phyloP scores from a whole-genome alignment of 306 rosid species.

The Myrica gale region DNA sequence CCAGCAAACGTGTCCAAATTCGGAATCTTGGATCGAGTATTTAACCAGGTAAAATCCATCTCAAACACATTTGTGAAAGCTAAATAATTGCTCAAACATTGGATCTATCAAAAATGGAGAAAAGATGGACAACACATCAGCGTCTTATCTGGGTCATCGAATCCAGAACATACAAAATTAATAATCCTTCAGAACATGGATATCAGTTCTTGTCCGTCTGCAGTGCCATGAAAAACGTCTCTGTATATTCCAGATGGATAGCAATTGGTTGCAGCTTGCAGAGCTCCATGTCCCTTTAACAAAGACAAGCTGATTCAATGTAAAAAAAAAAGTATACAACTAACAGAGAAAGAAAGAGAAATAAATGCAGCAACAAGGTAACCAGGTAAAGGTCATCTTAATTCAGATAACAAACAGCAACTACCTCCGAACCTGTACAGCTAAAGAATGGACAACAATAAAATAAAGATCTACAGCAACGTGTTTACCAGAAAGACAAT shows the following conservation, averaged over 20 bases:
- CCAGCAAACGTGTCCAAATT: not conserved
- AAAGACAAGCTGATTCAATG: not conserved
- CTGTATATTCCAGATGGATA: slow-evolving; percentile 20
- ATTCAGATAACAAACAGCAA: not conserved
- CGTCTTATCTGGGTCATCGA: slow-evolving; percentile 28
- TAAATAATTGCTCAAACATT: slow-evolving; percentile 19
- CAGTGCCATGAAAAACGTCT: slow-evolving; percentile 5
- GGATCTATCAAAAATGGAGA: slow-evolving; percentile 12
- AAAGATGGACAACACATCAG: slow-evolving; percentile 30
- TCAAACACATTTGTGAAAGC: not conserved
- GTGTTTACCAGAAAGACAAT: not conserved
- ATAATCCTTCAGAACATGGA: slow-evolving; percentile 11
- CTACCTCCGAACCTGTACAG: not conserved
- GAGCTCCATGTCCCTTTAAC: slow-evolving; percentile 36
- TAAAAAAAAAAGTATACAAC: too few relatives aligned
- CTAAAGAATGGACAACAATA: not conserved
- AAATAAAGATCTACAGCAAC: not conserved
- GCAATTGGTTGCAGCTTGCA: slow-evolving; percentile 15
- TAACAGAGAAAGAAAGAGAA: not conserved
- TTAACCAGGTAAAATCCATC: slow-evolving; percentile 20
- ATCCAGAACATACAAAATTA: slow-evolving; percentile 29
- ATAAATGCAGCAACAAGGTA: not conserved
- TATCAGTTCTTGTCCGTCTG: slow-evolving; percentile 20
- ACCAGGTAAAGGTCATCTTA: not conserved
- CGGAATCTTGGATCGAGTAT: not conserved